phyloP scores from a whole-genome alignment of 176 grass and related monocot species.

The Eleusine coracana region DNA sequence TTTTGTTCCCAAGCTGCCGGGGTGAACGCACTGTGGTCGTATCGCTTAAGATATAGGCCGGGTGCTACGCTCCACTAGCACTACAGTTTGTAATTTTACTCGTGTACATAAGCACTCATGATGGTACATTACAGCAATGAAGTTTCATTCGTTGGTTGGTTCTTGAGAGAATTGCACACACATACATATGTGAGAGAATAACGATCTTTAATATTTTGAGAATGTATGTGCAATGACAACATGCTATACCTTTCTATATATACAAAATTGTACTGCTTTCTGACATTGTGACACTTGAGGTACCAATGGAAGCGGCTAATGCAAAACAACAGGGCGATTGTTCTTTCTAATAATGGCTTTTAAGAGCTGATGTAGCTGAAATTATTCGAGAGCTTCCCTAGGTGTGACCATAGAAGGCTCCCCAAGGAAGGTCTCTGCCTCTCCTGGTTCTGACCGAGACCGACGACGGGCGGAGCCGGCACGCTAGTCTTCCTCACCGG shows the following conservation, averaged over 20 bases:
- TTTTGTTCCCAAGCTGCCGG: constrained; percentile 47
- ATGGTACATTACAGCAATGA: constrained; percentile 21
- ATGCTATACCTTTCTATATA: constrained; percentile 27
- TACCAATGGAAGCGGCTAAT: constrained; percentile 11
- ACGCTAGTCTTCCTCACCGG: constrained; percentile 43
- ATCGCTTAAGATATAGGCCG: not conserved
- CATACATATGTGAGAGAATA: not conserved
- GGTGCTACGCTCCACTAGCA: not conserved
- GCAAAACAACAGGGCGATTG: constrained; percentile 22
- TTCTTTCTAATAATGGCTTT: not conserved
- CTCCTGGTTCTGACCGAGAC: constrained; percentile 32
- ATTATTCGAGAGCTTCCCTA: constrained; percentile 58
- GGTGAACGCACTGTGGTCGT: constrained; percentile 10
- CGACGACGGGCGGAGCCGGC: not conserved
- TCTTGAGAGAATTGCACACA: constrained; percentile 13
- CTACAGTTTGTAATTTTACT: constrained; percentile 40
- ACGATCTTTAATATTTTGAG: not conserved
- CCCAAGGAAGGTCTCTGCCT: constrained; percentile 45
- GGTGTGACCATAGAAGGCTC: constrained; percentile 50
- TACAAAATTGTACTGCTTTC: constrained; percentile 38
- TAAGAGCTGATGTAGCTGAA: constrained; percentile 40
- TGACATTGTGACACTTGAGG: not conserved
- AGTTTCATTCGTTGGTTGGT: constrained; percentile 44
- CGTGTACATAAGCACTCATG: constrained; percentile 56
- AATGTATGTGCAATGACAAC: constrained; percentile 36